phyloP scores from a whole-genome alignment of 2,329 filamentous ascomycete genomes.

The Sclerotinia borealis region DNA sequence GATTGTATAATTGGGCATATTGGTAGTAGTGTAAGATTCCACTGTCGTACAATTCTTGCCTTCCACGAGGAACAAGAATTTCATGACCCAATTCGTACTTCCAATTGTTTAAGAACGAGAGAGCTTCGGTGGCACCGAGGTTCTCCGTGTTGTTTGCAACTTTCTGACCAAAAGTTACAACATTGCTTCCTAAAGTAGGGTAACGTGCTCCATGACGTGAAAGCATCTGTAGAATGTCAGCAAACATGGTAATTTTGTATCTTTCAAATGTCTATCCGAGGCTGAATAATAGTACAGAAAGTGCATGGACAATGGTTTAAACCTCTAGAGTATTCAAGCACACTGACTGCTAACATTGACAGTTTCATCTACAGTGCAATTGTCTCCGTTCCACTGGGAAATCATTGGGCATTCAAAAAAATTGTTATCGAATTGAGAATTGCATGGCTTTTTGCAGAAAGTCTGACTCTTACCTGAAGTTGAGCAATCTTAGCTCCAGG shows the following conservation, averaged over 20 bases:
- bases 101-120: conserved; percentile 66
- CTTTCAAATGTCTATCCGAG: not conserved
- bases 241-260: not conserved
- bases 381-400: not conserved
- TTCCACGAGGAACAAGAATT: conserved; percentile 66
- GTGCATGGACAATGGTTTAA: not conserved
- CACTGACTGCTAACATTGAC: not conserved
- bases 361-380: not conserved
- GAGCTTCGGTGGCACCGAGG: conserved; percentile 49
- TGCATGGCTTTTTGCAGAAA: not conserved
- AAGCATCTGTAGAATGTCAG: conserved; percentile 50
- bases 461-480: conserved; percentile 40
- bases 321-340: not conserved
- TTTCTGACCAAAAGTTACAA: conserved; percentile 49
- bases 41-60: conserved; percentile 67
- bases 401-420: not conserved
- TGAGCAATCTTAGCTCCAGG: conserved; percentile 61
- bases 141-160: conserved; percentile 49
- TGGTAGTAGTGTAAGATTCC: conserved; percentile 63
- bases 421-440: not conserved
- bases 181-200: conserved; percentile 55
- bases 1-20: conserved; percentile 55
- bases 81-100: conserved; percentile 62
- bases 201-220: conserved; percentile 70
- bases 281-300: not conserved